These are phyloP conservation scores for Jatropha multifida DNA, from an alignment of 441 rosid species.

Conservation along the genomic window DNA sequence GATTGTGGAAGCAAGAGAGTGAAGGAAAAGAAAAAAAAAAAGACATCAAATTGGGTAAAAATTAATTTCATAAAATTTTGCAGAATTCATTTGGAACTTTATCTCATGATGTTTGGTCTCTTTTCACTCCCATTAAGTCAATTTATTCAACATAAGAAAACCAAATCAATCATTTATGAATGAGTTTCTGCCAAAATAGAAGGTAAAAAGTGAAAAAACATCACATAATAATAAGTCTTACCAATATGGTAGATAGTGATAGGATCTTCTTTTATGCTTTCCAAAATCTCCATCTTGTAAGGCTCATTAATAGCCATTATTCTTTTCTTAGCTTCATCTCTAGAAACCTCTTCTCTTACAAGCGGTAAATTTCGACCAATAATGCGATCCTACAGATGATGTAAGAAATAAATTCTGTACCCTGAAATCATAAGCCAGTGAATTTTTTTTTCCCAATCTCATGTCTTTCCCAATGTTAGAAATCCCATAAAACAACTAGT, in stretches of 20 bases:
- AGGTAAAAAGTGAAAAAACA: neutral
- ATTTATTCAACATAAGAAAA: too few species aligned
- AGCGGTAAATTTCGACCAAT: slow-evolving; percentile 83
- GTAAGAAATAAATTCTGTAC: slow-evolving; percentile 42
- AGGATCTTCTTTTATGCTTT: slow-evolving; percentile 72
- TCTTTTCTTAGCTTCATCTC: slow-evolving; percentile 79
- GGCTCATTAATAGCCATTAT: slow-evolving; percentile 77
- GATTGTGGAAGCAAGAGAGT: neutral
- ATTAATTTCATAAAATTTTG: too few species aligned
- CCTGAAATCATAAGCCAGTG: slow-evolving; percentile 43
- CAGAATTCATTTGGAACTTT: too few species aligned
- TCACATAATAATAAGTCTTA: slow-evolving; percentile 24
- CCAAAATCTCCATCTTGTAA: slow-evolving; percentile 93
- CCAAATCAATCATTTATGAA: too few species aligned
- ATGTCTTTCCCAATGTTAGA: slow-evolving; percentile 15
- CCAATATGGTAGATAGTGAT: slow-evolving; percentile 92
- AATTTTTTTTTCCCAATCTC: slow-evolving; percentile 25
- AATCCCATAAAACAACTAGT: neutral
- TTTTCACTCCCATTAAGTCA: too few species aligned
- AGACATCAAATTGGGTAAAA: neutral
- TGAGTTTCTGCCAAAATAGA: too few species aligned
- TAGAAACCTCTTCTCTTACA: slow-evolving; percentile 75
- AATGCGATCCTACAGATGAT: slow-evolving; percentile 81
- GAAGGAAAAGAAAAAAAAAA: neutral
- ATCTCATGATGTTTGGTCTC: too few species aligned